phyloP scores from a whole-genome alignment of 2,329 filamentous ascomycete species.

The Ophiostoma triangulosporum region DNA sequence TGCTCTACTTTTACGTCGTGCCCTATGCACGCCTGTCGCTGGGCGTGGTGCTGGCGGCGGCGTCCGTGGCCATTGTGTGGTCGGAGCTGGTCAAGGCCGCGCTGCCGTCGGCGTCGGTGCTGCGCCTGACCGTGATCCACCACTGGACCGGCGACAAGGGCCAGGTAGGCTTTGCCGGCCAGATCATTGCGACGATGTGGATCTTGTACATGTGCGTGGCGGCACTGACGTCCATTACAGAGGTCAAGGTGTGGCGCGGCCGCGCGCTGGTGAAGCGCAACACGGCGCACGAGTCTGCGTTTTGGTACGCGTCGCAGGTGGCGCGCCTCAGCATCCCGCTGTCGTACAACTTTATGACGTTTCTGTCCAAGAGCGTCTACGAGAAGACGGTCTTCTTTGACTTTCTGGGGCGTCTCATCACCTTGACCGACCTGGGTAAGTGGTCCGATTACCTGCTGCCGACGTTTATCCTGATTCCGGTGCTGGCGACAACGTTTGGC shows the following conservation, averaged over 20 bases:
- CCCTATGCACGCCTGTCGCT: constrained; percentile 52
- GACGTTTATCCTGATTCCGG: constrained; percentile 72
- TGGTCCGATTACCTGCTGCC: constrained; percentile 87
- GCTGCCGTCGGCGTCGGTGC: constrained; percentile 60
- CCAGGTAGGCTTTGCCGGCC: constrained; percentile 73
- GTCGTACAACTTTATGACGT: constrained; percentile 92
- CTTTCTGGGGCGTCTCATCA: constrained; percentile 73
- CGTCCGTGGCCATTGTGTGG: constrained; percentile 79
- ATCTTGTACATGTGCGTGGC: constrained; percentile 92
- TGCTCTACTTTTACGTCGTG: constrained; percentile 60
- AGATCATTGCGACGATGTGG: constrained; percentile 75
- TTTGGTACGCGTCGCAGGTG: constrained; percentile 90
- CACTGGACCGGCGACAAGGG: constrained; percentile 58
- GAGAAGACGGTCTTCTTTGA: constrained; percentile 69
- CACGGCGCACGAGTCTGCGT: constrained; percentile 84
- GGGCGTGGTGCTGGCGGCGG: constrained; percentile 55
- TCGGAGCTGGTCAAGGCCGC: constrained; percentile 83
- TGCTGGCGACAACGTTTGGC: constrained; percentile 75
- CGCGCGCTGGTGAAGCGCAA: constrained; percentile 80
- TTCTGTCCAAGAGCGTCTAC: constrained; percentile 62
- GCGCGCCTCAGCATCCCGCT: constrained; percentile 86
- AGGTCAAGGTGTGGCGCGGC: constrained; percentile 96
- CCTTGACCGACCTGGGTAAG: constrained; percentile 66
- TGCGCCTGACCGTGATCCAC: constrained; percentile 55
- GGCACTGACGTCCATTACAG: constrained; percentile 73